Conservation (phyloP, 2,329 filamentous ascomycete species). For the Diaporthe sp. region DNA sequence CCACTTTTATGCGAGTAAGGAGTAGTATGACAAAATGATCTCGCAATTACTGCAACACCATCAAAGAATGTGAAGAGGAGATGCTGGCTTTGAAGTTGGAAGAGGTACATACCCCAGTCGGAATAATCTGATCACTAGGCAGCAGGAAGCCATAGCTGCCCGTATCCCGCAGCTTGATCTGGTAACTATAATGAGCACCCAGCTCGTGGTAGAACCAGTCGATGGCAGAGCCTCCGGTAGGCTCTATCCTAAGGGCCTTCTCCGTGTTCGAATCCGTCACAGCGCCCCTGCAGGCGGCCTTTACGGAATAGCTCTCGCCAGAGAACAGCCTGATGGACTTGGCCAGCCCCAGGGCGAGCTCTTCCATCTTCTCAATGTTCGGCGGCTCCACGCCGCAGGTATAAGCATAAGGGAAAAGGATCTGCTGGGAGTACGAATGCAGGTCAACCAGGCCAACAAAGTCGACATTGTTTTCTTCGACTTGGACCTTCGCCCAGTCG, state of each 20-base stretch:
- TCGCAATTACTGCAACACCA: not conserved
- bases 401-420: constrained; percentile 93
- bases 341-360: constrained; percentile 87
- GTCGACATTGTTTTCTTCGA: constrained; percentile 75
- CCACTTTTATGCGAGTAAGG: not conserved
- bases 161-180: constrained; percentile 93
- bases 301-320: constrained; percentile 81
- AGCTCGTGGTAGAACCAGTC: constrained; percentile 97
- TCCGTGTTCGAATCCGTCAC: constrained; percentile 54
- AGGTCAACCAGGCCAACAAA: constrained; percentile 92
- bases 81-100: not conserved
- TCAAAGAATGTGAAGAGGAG: not conserved
- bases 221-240: constrained; percentile 85
- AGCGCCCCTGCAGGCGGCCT: constrained; percentile 89
- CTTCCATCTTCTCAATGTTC: constrained; percentile 90
- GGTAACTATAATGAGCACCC: constrained; percentile 86
- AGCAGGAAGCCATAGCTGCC: constrained; percentile 95
- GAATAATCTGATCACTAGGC: constrained; percentile 87
- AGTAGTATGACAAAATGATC: no score
- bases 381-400: constrained; percentile 84
- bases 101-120: constrained; percentile 71
- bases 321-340: constrained; percentile 89
- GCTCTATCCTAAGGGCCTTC: constrained; percentile 69
- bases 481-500: constrained; percentile 87
- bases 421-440: constrained; percentile 95